Evolutionary conservation across 306 rosid genomes (phyloP), one percentile per base, ranked within the genome.

Genomic region (Alnus glutinosa): DNA sequence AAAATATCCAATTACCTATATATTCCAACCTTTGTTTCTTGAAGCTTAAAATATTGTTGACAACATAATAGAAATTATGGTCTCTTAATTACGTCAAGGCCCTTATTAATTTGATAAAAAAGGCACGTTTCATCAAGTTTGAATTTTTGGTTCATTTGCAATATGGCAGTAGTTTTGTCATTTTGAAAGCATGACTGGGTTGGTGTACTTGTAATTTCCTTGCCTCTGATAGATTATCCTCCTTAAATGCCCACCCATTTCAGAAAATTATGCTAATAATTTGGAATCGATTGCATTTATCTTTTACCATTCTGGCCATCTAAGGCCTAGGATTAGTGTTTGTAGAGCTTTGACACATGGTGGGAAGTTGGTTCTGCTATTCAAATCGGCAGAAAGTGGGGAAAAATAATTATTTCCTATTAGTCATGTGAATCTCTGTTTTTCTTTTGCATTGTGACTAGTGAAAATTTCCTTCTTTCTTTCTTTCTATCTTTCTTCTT

Each of bases 271-370:
- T 59, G 61, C 73, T 15, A 44, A 49, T 14, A 82, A 9, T 37
- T 30, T 74, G 28, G 79, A 59, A 34, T 18, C 39, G 76, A 74
- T 83, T 83, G 39, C 77, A 30, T 48, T 52, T 15, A 8, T 37
- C 61, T 58, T 57, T 61, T 55, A 67, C 13, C 11, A 55, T 66
- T 76, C 5, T 19, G 30, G 30, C 67, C 70, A 49, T 32, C 52
- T 78, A 67, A 7, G 62, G 59, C 62, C 6, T 13, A 32, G 51
- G 72, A 5, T 76, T 37, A 58, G 58, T 77, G 57, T 77, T 37
- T 23, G 58, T 30, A 37, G 55, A 79, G 63, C 44, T 71, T 63
- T 63, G 19, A 37, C 73, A 16, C 13, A 23, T 12, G 14, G 13
- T 9, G 58, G 58, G 13, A 66, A 28, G n/a, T 46, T 42, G 36